Percentiles rank a stretch among this genome's conserved stretches.
Conservation (phyloP, 129 eudicot genomes). For the Sambucus nigra region DNA sequence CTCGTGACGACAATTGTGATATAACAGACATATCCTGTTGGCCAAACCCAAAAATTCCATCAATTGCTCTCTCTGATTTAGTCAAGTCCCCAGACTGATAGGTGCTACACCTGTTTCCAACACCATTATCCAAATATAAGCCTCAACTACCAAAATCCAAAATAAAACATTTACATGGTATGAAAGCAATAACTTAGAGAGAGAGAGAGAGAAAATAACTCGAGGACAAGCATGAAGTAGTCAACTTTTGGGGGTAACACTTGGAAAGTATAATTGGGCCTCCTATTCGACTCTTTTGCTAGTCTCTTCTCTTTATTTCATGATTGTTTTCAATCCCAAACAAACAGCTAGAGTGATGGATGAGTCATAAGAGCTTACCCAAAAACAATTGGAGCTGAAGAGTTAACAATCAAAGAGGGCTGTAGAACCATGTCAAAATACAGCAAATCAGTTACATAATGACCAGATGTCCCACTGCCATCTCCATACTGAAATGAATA, state of each 20-base stretch:
- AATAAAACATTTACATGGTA: neutral
- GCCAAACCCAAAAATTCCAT: conserved; percentile 95
- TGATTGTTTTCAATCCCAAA: neutral
- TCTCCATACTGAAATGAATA: conserved; percentile 78
- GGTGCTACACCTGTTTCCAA: conserved; percentile 77
- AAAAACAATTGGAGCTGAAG: conserved; percentile 78
- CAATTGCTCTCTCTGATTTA: conserved; percentile 72
- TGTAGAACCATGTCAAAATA: conserved; percentile 70
- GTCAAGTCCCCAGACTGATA: conserved; percentile 85
- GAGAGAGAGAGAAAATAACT: too few relatives aligned
- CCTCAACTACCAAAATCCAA: conserved; percentile 4
- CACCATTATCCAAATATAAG: conserved; percentile 10
- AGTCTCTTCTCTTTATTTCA: neutral
- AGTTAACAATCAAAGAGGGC: conserved; percentile 61
- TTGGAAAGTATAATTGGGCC: neutral
- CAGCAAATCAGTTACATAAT: conserved; percentile 69
- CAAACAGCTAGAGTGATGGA: neutral
- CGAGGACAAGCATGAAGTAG: neutral
- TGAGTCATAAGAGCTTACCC: conserved; percentile 50
- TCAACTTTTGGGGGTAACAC: neutral
- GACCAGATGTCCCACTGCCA: conserved; percentile 91
- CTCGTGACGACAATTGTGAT: conserved; percentile 79
- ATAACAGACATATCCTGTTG: conserved; percentile 71
- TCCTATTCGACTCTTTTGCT: neutral
- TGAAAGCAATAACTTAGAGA: neutral